Evolutionary conservation across 2,329 filamentous ascomycete species (phyloP), one percentile per base, ranked within the genome.

Genomic region (Claviceps citrina): DNA sequence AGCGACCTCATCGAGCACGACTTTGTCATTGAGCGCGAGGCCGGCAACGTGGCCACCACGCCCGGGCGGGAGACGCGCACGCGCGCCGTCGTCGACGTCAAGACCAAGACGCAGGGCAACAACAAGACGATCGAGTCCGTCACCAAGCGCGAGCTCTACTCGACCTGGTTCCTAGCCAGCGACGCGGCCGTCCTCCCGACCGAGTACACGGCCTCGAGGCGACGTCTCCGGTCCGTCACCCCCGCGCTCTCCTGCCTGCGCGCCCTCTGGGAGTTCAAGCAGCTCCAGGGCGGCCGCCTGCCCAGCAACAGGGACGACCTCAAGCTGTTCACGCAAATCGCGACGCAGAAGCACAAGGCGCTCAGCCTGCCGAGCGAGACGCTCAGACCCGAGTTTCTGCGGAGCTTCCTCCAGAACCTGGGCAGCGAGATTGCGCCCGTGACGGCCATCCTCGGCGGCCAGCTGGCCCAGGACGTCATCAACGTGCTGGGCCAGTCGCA

Each of bases 391-490:
- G 74, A 85, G 20, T 81, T 93, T 50, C 65, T 96, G 20, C 75
- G 84, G 42, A 79, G 70, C 52, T 98, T 98, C 62, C 59, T 96
- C 31, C 82, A 91, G 59, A 93, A 93, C 49, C 67, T 95, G 5
- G 81, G 78, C 41, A 76, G 77, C 51, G 89, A 96, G 62, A 66
- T 96, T 30, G 79, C 83, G 10, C 86, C 91, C 7, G 84, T 93
- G 7, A 80, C 84, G 0, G 87, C 91, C 2, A 84, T 94, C 43
- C 67, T 98, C 9, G 91, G 91, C 36, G 91, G 87, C 8, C 78
- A 87, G 57, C 70, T 98, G 13, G 85, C 89, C 1, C 91, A 98
- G 62, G 91, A 98, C 56, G 86, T 94, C 38, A 96, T 98, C 63
- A 96, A 96, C 53, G 87, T 95, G 25, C 72, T 96, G 5, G 85